These are phyloP conservation scores for Tuber umbilicatum DNA, from an alignment of 495 filamentous ascomycete species.

Conservation along the genomic window DNA sequence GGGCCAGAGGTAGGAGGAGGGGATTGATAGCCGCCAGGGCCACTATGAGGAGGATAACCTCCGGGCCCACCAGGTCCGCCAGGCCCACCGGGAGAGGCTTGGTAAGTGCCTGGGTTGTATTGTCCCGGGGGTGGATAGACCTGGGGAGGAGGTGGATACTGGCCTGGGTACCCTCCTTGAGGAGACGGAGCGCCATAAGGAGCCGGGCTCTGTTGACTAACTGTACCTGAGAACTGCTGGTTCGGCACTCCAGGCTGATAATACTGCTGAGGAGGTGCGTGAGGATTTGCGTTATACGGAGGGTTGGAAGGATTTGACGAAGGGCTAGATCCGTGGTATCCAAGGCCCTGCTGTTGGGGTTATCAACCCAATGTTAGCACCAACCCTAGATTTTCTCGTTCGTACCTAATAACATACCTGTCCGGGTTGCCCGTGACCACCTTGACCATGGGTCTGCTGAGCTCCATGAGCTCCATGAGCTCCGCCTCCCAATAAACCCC, in stretches of 20 bases:
- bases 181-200: slow-evolving; percentile 23
- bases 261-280: slow-evolving; percentile 26
- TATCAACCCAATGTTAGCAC: slow-evolving; percentile 11
- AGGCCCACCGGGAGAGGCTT: slow-evolving; percentile 22
- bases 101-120: slow-evolving; percentile 21
- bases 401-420: not conserved
- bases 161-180: slow-evolving; percentile 24
- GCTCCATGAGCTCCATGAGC: slow-evolving; percentile 24
- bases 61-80: slow-evolving; percentile 4
- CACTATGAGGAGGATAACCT: slow-evolving; percentile 7
- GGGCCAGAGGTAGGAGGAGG: slow-evolving; percentile 19
- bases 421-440: not conserved
- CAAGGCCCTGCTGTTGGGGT: slow-evolving; percentile 23
- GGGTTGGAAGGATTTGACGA: slow-evolving; percentile 19
- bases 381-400: not conserved
- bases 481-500: slow-evolving; percentile 33
- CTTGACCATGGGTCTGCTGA: not conserved
- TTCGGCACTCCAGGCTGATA: slow-evolving; percentile 29
- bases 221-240: slow-evolving; percentile 33
- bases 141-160: slow-evolving; percentile 22
- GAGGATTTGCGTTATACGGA: slow-evolving; percentile 19
- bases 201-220: slow-evolving; percentile 28
- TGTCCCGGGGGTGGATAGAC: slow-evolving; percentile 36
- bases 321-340: slow-evolving; percentile 14
- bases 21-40: slow-evolving; percentile 30